Evolutionary conservation across 2,329 filamentous ascomycete species (phyloP), one percentile per base, ranked within the genome.

Genomic region (Xylaria sp.): DNA sequence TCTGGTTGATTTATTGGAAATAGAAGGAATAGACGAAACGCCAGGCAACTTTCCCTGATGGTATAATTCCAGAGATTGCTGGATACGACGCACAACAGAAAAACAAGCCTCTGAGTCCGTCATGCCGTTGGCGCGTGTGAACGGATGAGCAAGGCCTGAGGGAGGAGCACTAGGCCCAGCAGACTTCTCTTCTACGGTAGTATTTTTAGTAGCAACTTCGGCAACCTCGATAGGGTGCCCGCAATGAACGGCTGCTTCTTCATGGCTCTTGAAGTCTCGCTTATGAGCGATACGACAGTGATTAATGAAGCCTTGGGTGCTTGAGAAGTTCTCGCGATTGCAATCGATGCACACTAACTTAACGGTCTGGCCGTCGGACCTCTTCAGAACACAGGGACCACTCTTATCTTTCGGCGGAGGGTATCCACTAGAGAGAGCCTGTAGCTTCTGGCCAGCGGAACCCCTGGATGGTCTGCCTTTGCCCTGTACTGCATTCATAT

Each of bases 251-350:
- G 95, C 96, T 70, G 96, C 96, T 76, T 94, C 93, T 79, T 98
- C 95, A 77, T 99, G 96, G 75, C 93, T 98, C 82, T 97, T 95
- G 84, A 94, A 98, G 71, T 97, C 94, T 67, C 93, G 88, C 78
- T 92, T 92, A 81, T 99, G 96, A 30, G 94, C 94, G 75, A 99
- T 98, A 65, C 96, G 93, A 79, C 95, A 98, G 78, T 99, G 96
- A 78, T 99, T 99, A 82, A 99, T 96, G 81, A 98, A 98, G n/a
- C 96, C 96, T 80, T 98, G 96, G 0, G 94, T 97, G 82, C 94
- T 98, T 64, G 92, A 94, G 77, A 98, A 98, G 79, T 98, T 93
- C 78, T 93, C 93, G 71, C 95, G 88, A 58, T 93, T 87, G 80
- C 96, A 98, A 79, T 96, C 92, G 67, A 92, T 82, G 83, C 96